Evolutionary conservation across 495 filamentous ascomycete genomes (phyloP).

Genomic region (Penicillium riverlandense): DNA sequence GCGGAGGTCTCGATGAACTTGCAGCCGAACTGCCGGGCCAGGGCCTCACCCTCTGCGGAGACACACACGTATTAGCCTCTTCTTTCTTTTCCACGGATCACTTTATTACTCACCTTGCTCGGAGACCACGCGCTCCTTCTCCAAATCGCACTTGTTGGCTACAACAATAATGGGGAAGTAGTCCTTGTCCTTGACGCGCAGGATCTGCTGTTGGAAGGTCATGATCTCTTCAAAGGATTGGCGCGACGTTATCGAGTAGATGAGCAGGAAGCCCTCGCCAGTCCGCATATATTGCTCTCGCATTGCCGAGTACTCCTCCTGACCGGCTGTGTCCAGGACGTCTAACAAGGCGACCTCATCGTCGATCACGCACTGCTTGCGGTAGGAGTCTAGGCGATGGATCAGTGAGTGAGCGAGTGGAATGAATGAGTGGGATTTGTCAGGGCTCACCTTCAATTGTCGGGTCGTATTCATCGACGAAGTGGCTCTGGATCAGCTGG

Average conservation of each 20-base stretch:
- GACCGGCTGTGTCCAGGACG: conserved; percentile 94
- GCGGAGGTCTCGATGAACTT: conserved; percentile 99
- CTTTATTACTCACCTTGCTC: conserved; percentile 66
- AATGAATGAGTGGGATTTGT: conserved; percentile 2
- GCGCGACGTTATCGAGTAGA: conserved; percentile 96
- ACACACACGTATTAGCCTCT: not conserved
- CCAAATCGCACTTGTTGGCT: conserved; percentile 99
- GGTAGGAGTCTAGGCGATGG: conserved; percentile 76
- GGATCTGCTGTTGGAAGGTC: conserved; percentile 97
- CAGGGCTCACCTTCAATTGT: conserved; percentile 85
- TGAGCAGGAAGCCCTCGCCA: conserved; percentile 93
- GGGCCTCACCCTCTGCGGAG: conserved; percentile 72
- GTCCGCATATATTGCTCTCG: conserved; percentile 99
- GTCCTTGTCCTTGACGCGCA: conserved; percentile 97
- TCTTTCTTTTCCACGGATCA: not conserved
- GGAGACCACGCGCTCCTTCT: conserved; percentile 80
- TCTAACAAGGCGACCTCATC: conserved; percentile 96
- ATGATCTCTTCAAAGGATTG: conserved; percentile 97
- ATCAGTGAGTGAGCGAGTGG: conserved; percentile 12
- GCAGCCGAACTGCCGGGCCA: conserved; percentile 84
- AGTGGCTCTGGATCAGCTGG: conserved; percentile 97
- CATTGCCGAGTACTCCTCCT: conserved; percentile 99
- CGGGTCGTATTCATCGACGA: conserved; percentile 98
- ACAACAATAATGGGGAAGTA: conserved; percentile 99
- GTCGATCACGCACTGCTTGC: conserved; percentile 98